A percentile compares a stretch with the other conserved stretches of the same genome.
phyloP scores from a whole-genome alignment of 1,139 yeast species.

The Saccharomyces hybrid region DNA sequence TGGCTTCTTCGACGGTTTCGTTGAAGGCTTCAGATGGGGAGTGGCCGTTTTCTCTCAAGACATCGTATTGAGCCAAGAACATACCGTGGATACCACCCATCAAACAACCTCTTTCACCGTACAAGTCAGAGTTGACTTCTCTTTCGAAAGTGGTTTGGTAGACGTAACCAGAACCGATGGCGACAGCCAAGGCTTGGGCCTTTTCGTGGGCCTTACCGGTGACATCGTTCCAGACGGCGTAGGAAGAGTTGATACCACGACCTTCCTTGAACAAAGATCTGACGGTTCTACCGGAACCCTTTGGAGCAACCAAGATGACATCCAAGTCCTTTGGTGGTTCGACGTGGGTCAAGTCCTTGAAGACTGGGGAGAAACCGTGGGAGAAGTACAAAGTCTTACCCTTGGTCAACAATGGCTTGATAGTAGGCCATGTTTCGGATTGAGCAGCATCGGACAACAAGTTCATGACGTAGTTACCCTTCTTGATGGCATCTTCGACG shows the following conservation, averaged over 20 bases:
- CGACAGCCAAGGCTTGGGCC: constrained; percentile 97
- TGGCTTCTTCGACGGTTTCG: constrained; percentile 99
- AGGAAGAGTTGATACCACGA: constrained; percentile 98
- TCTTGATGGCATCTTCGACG: constrained; percentile 83
- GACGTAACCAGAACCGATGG: constrained; percentile 99
- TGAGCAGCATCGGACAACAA: constrained; percentile 98
- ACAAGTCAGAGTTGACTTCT: constrained; percentile 97
- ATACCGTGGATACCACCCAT: constrained; percentile 99
- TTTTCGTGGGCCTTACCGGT: constrained; percentile 98
- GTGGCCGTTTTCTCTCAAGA: constrained; percentile 98
- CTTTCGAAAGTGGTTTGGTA: constrained; percentile 98
- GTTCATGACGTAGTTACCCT: constrained; percentile 95
- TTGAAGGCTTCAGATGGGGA: constrained; percentile 99
- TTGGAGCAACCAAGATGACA: constrained; percentile 98
- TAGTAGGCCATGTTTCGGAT: constrained; percentile 89
- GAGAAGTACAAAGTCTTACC: constrained; percentile 98
- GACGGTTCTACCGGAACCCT: constrained; percentile 99
- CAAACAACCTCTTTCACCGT: constrained; percentile 99
- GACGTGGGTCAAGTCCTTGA: constrained; percentile 94
- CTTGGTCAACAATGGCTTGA: constrained; percentile 88
- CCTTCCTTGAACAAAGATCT: constrained; percentile 99
- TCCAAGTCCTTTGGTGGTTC: constrained; percentile 92
- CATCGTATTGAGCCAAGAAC: constrained; percentile 99
- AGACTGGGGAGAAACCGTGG: constrained; percentile 98
- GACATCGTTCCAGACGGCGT: constrained; percentile 99